Percentiles rank a stretch among this genome's conserved stretches.
phyloP scores from a whole-genome alignment of 1,284 basidiomycete genomes.

The Trichosporon sp. region DNA sequence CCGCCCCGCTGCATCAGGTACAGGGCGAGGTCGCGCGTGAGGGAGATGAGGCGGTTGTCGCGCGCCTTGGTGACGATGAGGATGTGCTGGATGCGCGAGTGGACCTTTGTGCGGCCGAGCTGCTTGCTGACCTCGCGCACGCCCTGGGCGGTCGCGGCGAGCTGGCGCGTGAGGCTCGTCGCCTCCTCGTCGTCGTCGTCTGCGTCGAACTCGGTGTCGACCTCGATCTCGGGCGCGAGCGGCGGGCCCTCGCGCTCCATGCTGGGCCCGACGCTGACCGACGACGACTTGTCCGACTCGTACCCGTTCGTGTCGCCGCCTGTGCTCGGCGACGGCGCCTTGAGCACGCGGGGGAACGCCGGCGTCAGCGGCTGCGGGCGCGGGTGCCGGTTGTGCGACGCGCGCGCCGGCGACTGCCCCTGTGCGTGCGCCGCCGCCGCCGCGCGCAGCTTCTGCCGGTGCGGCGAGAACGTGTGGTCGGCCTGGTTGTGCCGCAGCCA shows the following conservation, averaged over 20 bases:
- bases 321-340: neutral
- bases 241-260: slow-evolving; percentile 23
- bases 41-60: slow-evolving; percentile 91
- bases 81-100: slow-evolving; percentile 84
- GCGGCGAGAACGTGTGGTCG: slow-evolving; percentile 6
- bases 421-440: neutral
- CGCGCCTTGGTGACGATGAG: slow-evolving; percentile 97
- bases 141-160: slow-evolving; percentile 94
- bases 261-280: slow-evolving; percentile 17
- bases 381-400: neutral
- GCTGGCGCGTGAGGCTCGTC: slow-evolving; percentile 74
- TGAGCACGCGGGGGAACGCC: neutral
- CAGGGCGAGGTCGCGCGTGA: slow-evolving; percentile 90
- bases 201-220: slow-evolving; percentile 11
- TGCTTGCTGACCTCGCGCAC: slow-evolving; percentile 99
- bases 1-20: slow-evolving; percentile 78
- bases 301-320: slow-evolving; percentile 30
- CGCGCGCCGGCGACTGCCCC: neutral
- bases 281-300: slow-evolving; percentile 34
- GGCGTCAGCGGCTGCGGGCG: slow-evolving; percentile 11
- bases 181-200: slow-evolving; percentile 57
- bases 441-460: slow-evolving; percentile 4
- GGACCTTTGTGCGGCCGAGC: slow-evolving; percentile 91
- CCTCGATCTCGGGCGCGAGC: slow-evolving; percentile 8
- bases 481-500: slow-evolving; percentile 32